Evolutionary conservation across 208 protist species (phyloP).

Genomic region (Vickermania ingenoplastis): DNA sequence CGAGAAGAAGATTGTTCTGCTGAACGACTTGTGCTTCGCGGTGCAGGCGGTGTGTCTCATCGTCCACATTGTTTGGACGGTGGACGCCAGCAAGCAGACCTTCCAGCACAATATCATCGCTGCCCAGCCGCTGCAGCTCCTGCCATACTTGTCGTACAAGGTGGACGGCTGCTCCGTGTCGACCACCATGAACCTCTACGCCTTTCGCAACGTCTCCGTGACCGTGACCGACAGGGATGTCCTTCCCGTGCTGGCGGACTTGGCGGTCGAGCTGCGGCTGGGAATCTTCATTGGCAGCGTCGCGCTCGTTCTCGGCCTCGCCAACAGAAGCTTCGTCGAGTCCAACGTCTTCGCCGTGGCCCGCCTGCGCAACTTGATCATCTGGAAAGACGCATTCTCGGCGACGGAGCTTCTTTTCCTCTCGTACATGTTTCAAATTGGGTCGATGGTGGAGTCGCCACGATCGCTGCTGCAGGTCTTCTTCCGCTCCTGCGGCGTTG

Average conservation of each 20-base stretch:
- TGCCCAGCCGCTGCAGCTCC: slow-evolving; percentile 24
- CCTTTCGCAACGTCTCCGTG: slow-evolving; percentile 37
- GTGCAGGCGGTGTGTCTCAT: slow-evolving; percentile 48
- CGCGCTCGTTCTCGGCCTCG: slow-evolving; percentile 27
- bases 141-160: slow-evolving; percentile 29
- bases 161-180: slow-evolving; percentile 28
- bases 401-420: slow-evolving; percentile 54
- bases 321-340: slow-evolving; percentile 52
- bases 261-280: slow-evolving; percentile 51
- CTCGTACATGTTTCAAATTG: slow-evolving; percentile 34
- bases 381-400: slow-evolving; percentile 67
- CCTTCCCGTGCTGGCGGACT: slow-evolving; percentile 67
- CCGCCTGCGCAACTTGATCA: slow-evolving; percentile 54
- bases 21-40: slow-evolving; percentile 42
- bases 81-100: slow-evolving; percentile 29
- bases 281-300: slow-evolving; percentile 46
- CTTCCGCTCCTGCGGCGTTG: slow-evolving; percentile 37
- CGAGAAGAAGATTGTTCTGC: slow-evolving; percentile 44
- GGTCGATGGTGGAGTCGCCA: slow-evolving; percentile 19
- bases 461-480: slow-evolving; percentile 39
- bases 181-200: slow-evolving; percentile 38
- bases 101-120: slow-evolving; percentile 39
- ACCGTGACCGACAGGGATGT: slow-evolving; percentile 19
- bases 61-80: slow-evolving; percentile 37
- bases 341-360: slow-evolving; percentile 39